Evolutionary conservation across 2,329 filamentous ascomycete species (phyloP).

Genomic region (Venturia effusa): DNA sequence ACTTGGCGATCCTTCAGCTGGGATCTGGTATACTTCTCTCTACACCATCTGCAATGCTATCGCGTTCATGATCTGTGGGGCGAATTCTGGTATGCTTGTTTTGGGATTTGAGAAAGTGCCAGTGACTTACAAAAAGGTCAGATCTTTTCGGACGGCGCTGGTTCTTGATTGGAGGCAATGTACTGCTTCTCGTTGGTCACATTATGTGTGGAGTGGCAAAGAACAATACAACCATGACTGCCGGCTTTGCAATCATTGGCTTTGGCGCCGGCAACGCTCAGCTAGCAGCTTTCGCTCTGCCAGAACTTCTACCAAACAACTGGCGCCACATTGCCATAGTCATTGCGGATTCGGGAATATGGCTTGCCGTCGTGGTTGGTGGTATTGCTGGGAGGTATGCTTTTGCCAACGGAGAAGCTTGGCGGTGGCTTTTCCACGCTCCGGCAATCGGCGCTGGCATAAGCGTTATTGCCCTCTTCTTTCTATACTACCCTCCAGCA

Average conservation of each 20-base stretch:
- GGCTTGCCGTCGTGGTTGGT: constrained; percentile 31
- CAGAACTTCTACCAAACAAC: constrained; percentile 18
- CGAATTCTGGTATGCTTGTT: background rate
- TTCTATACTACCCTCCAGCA: constrained; percentile 12
- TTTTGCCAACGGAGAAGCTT: constrained; percentile 6
- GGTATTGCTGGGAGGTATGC: constrained; percentile 12
- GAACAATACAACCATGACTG: constrained; percentile 12
- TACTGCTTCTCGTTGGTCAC: constrained; percentile 11
- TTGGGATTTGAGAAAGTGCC: no score
- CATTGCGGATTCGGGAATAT: constrained; percentile 31
- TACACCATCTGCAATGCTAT: constrained; percentile 16
- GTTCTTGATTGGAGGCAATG: constrained; percentile 12
- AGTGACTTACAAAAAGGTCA: constrained; percentile 3
- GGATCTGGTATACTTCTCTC: constrained; percentile 15
- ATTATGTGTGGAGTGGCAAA: constrained; percentile 13
- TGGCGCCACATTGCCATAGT: constrained; percentile 31
- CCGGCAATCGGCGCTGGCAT: constrained; percentile 4
- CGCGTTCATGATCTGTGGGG: constrained; percentile 14
- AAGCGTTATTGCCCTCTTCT: constrained; percentile 10
- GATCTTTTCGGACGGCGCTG: constrained; percentile 15
- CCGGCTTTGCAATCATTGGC: constrained; percentile 10
- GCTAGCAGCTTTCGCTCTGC: constrained; percentile 16
- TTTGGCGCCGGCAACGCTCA: constrained; percentile 11
- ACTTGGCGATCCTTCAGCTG: no score
- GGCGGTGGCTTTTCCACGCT: constrained; percentile 1